Evolutionary conservation across 2,329 filamentous ascomycete species (phyloP).

Genomic region (Colletotrichum shisoi): DNA sequence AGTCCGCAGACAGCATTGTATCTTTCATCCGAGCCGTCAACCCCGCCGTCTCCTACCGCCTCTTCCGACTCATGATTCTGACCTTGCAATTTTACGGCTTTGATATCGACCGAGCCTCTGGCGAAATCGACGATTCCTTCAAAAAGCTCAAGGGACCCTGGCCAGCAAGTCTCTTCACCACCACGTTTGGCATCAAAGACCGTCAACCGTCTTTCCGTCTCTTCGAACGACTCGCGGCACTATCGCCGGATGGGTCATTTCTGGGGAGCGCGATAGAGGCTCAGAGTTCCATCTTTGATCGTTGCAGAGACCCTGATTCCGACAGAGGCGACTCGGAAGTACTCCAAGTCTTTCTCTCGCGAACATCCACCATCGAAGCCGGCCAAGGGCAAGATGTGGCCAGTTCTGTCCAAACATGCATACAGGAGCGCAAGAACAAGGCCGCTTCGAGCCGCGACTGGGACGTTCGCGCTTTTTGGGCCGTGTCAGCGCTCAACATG

Average conservation of each 20-base stretch:
- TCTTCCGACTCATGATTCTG: constrained; percentile 42
- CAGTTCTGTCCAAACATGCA: neutral
- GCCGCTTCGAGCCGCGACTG: constrained; percentile 42
- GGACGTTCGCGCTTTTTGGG: constrained; percentile 43
- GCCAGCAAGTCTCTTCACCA: constrained; percentile 15
- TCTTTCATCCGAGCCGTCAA: constrained; percentile 7
- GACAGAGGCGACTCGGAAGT: constrained; percentile 5
- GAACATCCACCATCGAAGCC: neutral
- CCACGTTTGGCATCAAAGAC: neutral
- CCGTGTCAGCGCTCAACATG: constrained; percentile 43
- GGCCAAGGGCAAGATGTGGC: too few species aligned
- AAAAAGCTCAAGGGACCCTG: constrained; percentile 24
- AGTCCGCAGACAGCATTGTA: neutral
- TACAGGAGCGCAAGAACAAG: constrained; percentile 41
- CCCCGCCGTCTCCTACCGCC: constrained; percentile 37
- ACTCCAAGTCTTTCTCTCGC: constrained; percentile 5
- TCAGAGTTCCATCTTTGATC: constrained; percentile 4
- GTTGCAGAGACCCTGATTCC: neutral
- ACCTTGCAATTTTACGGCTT: constrained; percentile 39
- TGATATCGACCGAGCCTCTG: constrained; percentile 42
- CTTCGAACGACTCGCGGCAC: constrained; percentile 6
- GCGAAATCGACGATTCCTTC: neutral
- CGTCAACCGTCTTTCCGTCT: constrained; percentile 3
- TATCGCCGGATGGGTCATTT: constrained; percentile 5
- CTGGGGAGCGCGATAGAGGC: neutral